Conservation (phyloP, 805 yeast genomes). For the Candida qinlingensis region DNA sequence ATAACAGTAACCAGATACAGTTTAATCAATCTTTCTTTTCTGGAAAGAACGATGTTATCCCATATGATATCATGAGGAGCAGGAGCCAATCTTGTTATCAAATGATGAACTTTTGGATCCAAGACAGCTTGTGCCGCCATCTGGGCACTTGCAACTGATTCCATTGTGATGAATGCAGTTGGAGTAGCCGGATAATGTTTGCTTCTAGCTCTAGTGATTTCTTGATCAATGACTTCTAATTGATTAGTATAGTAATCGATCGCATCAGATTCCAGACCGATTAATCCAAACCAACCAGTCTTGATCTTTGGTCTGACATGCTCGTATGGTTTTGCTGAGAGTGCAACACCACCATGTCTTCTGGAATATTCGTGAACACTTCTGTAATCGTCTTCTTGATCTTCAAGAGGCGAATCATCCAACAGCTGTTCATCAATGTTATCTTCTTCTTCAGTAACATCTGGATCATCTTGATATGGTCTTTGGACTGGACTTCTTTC, state of each 20-base stretch:
- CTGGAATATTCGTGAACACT: conserved; percentile 19
- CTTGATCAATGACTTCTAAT: conserved; percentile 63
- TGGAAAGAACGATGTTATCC: conserved; percentile 81
- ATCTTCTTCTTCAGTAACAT: conserved; percentile 4
- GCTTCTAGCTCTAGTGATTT: conserved; percentile 58
- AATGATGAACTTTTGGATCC: conserved; percentile 80
- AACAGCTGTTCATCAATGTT: conserved; percentile 11
- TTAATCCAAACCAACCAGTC: conserved; percentile 54
- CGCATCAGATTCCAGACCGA: conserved; percentile 74
- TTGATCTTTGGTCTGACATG: conserved; percentile 57
- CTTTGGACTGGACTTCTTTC: conserved; percentile 14
- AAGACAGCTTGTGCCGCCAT: conserved; percentile 93
- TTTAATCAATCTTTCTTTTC: conserved; percentile 64
- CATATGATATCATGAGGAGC: conserved; percentile 95
- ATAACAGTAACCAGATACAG: conserved; percentile 58
- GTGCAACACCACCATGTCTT: conserved; percentile 15
- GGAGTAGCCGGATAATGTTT: conserved; percentile 78
- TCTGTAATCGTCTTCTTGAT: conserved; percentile 17
- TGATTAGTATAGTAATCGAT: conserved; percentile 70
- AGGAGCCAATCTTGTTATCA: conserved; percentile 84
- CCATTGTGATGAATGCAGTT: conserved; percentile 92
- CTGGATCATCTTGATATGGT: conserved; percentile 11
- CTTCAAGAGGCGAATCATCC: conserved; percentile 4
- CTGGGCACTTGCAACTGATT: conserved; percentile 91
- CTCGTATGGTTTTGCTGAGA: conserved; percentile 19